Evolutionary conservation across 148 eudicot species (phyloP), one percentile per base, ranked within the genome.

Genomic region (Arctostaphylos glauca): DNA sequence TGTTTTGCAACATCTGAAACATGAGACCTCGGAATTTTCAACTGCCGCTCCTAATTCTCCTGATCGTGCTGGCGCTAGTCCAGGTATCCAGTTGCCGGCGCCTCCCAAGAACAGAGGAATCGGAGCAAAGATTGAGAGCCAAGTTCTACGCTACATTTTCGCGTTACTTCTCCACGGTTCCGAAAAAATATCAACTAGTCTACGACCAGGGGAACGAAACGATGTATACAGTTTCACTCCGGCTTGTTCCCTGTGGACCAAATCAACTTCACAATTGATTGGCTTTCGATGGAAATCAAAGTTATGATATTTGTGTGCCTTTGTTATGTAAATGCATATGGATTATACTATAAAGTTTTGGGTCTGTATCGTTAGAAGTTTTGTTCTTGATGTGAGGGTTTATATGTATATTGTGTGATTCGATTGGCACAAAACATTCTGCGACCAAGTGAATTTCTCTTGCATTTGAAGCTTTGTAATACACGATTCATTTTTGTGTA

Each of bases 231-330:
- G 82, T 67, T 68, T 80, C 82, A 18, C 82, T 18, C 82, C 82
- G 76, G 23, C 0, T 7, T 3, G 82, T 80, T 53, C 82, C 82
- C 3, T 9, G 10, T 50, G 82, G 82, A 19, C 82, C 82, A 50
- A 80, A 80, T 23, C 18, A 49, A 14, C 82, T 80, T 68, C 82
- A 80, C 76, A 67, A 80, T 47, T 80, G 82, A 80, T 68, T 16
- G 19, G 41, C 16, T 80, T 47, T 64, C 53, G 44, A 14, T 31
- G 76, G 59, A 19, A 38, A 68, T 67, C 21, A 5, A 18, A 68
- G 9, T 18, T 49, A 10, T 2, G 64, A n/a, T 43, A 31, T 31
- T 31, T 31, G 38, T 31, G 38, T 31, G 38, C 38, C 38, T 31
- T 31, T 31, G 38, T 31, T 31, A 31, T 31, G 38, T 31, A 31